These are phyloP conservation scores for Luffa aegyptiaca DNA, from an alignment of 306 rosid species.

Conservation along the genomic window DNA sequence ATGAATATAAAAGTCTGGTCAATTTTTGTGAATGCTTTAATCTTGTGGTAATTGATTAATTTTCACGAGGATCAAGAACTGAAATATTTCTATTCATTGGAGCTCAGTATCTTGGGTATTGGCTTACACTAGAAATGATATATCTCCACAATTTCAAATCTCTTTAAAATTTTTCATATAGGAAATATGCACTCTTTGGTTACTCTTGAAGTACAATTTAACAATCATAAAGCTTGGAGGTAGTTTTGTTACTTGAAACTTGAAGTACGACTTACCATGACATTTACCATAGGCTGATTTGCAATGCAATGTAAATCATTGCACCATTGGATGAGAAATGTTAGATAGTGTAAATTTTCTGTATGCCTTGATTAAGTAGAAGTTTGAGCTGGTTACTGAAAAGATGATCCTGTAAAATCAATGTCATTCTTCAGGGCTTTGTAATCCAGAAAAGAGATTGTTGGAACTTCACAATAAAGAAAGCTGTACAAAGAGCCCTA, in stretches of 20 bases:
- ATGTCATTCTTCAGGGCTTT: constrained; percentile 53
- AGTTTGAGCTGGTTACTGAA: not conserved
- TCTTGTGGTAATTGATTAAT: not conserved
- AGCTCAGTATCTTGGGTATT: not conserved
- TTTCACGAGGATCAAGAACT: not conserved
- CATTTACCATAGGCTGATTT: not conserved
- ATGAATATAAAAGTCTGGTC: not conserved
- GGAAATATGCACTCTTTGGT: not conserved
- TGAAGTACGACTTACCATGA: not conserved
- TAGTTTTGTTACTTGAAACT: not conserved
- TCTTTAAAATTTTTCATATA: not conserved
- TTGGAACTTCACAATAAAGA: constrained; percentile 77
- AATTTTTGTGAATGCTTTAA: not conserved
- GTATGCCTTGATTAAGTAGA: not conserved
- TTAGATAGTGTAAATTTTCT: not conserved
- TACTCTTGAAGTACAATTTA: not conserved
- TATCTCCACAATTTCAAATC: not conserved
- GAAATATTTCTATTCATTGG: not conserved
- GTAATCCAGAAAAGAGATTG: constrained; percentile 71
- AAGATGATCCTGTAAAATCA: not conserved
- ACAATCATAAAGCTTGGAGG: not conserved
- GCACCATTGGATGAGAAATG: not conserved
- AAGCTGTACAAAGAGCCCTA: constrained; percentile 64
- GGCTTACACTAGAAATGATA: not conserved
- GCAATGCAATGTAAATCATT: not conserved